These are phyloP conservation scores for Cutaneotrichosporon cavernicola DNA, from an alignment of 1,284 basidiomycete species.

Conservation along the genomic window DNA sequence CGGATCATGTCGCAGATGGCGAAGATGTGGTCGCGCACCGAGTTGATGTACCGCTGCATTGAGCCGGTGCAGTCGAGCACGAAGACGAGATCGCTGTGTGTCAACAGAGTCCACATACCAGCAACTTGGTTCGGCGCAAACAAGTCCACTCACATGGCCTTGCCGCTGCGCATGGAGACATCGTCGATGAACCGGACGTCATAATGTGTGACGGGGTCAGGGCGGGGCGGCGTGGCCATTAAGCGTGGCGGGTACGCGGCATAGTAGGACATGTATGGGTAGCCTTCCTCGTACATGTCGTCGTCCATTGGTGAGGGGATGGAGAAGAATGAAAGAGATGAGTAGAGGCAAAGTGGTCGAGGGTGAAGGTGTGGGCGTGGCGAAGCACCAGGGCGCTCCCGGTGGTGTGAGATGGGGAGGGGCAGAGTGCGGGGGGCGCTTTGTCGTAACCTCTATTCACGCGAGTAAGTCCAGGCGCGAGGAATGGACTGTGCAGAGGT, in stretches of 20 bases:
- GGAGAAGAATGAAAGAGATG: background rate
- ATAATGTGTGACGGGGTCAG: slow-evolving; percentile 38
- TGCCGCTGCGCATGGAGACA: slow-evolving; percentile 34
- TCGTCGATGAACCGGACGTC: slow-evolving; percentile 39
- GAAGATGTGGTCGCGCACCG: slow-evolving; percentile 97
- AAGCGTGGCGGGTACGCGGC: slow-evolving; percentile 29
- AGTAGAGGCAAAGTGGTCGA: background rate
- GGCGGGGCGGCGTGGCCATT: slow-evolving; percentile 31
- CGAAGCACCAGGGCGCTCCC: background rate
- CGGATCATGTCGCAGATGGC: slow-evolving; percentile 95
- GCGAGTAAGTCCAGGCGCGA: background rate
- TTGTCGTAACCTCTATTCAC: background rate
- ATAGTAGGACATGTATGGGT: slow-evolving; percentile 35
- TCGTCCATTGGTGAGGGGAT: slow-evolving; percentile 35
- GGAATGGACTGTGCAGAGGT: background rate
- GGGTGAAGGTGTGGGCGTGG: background rate
- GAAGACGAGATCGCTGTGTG: slow-evolving; percentile 73
- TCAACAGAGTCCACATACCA: slow-evolving; percentile 13
- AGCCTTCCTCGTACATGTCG: slow-evolving; percentile 40
- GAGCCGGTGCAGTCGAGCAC: slow-evolving; percentile 86
- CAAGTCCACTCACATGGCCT: slow-evolving; percentile 44
- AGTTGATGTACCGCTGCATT: slow-evolving; percentile 55
- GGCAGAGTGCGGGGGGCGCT: background rate
- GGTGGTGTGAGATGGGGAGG: background rate
- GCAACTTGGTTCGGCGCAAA: background rate